These are phyloP conservation scores for Blastobotrys malaysiensis DNA, from an alignment of 1,139 yeast species.

Conservation along the genomic window DNA sequence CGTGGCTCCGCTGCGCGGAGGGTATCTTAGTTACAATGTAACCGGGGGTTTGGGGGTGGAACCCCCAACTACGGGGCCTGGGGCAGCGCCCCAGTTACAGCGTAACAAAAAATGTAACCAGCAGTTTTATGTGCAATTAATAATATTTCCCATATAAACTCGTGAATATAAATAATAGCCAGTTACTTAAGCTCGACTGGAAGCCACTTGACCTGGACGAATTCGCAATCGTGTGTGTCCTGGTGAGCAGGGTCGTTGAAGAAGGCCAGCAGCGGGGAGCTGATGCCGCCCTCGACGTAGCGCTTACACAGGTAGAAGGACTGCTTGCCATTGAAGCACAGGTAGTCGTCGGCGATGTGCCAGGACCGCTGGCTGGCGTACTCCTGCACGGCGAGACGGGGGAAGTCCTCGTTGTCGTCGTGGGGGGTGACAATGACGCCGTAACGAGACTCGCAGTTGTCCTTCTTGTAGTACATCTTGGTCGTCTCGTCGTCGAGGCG, in stretches of 20 bases:
- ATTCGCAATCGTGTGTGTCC: background rate
- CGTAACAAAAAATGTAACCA: too few species aligned
- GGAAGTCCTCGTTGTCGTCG: slow-evolving; percentile 2
- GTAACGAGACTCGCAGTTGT: background rate
- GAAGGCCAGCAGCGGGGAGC: background rate
- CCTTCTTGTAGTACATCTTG: background rate
- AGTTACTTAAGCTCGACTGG: background rate
- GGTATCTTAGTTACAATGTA: too few species aligned
- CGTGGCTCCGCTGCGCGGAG: too few species aligned
- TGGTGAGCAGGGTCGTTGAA: background rate
- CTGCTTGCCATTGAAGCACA: slow-evolving; percentile 4
- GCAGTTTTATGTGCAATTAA: too few species aligned
- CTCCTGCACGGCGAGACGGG: background rate
- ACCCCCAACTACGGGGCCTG: too few species aligned
- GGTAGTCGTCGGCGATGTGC: background rate
- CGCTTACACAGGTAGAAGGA: slow-evolving; percentile 2
- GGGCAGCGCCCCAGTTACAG: too few species aligned
- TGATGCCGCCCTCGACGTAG: background rate
- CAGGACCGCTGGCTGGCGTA: background rate
- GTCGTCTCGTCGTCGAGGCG: slow-evolving; percentile 3
- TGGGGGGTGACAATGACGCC: slow-evolving; percentile 3
- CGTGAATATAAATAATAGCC: background rate
- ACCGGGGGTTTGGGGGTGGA: too few species aligned
- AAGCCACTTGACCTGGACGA: background rate
- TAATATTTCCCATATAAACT: background rate